These are phyloP conservation scores for Trichophyton benhamiae DNA, from an alignment of 2,329 filamentous ascomycete genomes.

Conservation along the genomic window DNA sequence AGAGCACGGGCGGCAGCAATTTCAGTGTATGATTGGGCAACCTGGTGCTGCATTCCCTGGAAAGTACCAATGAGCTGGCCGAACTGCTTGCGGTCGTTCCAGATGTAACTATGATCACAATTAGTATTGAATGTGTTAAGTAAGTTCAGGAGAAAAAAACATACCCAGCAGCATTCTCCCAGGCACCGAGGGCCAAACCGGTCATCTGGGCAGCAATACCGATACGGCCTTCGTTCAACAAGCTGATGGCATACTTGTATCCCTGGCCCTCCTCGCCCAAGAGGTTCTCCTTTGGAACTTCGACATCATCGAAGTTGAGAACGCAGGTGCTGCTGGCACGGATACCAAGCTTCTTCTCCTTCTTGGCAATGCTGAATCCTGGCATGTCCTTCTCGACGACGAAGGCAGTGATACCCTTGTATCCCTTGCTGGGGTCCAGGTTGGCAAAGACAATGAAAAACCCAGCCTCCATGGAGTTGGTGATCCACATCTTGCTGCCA, in stretches of 20 bases:
- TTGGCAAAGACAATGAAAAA: conserved; percentile 99
- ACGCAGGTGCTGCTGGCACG: conserved; percentile 92
- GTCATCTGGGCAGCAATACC: conserved; percentile 97
- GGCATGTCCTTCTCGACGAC: conserved; percentile 79
- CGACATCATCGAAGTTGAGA: conserved; percentile 91
- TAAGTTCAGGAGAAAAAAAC: conserved; percentile 16
- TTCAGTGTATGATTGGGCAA: conserved; percentile 90
- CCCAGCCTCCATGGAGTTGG: conserved; percentile 83
- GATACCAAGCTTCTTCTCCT: conserved; percentile 99
- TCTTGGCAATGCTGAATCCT: conserved; percentile 93
- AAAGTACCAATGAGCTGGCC: conserved; percentile 88
- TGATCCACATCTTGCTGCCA: conserved; percentile 99
- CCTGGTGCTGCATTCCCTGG: conserved; percentile 98
- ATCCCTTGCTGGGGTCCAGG: conserved; percentile 78
- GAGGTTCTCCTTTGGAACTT: conserved; percentile 76
- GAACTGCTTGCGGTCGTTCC: conserved; percentile 98
- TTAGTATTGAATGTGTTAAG: background rate
- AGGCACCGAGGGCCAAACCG: conserved; percentile 82
- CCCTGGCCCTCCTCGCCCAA: conserved; percentile 81
- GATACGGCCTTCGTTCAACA: conserved; percentile 93
- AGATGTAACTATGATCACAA: conserved; percentile 57
- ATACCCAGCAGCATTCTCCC: conserved; percentile 78
- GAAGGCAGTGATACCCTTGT: conserved; percentile 95
- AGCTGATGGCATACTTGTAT: conserved; percentile 92
- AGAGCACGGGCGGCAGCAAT: conserved; percentile 82